These are phyloP conservation scores for Ceratobasidium sp. DNA, from an alignment of 1,284 basidiomycete genomes.

Conservation along the genomic window DNA sequence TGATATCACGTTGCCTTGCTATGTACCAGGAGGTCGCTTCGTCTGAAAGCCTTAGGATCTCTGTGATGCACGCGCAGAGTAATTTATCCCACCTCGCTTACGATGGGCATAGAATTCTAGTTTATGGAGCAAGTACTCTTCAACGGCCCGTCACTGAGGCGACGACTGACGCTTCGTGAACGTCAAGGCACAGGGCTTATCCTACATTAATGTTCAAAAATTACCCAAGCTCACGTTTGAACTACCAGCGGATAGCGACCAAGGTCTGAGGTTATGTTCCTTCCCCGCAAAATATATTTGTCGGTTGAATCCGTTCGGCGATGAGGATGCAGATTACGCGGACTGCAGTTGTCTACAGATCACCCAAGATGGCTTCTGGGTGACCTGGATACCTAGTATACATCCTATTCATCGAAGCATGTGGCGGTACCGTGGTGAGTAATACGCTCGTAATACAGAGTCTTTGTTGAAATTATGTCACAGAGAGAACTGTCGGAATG, in stretches of 20 bases:
- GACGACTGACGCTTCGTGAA: neutral
- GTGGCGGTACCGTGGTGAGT: neutral
- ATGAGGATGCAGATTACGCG: neutral
- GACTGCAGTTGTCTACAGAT: slow-evolving; percentile 13
- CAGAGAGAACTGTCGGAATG: slow-evolving; percentile 8
- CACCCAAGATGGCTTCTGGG: slow-evolving; percentile 18
- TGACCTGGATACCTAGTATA: neutral
- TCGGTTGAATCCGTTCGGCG: neutral
- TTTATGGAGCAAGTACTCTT: neutral
- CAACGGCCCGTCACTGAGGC: neutral
- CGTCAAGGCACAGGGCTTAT: neutral
- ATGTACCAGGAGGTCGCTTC: neutral
- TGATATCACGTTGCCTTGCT: neutral
- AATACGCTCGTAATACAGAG: slow-evolving; percentile 6
- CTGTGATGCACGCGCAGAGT: neutral
- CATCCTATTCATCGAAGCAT: neutral
- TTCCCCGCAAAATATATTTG: slow-evolving; percentile 5
- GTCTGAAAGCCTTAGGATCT: neutral
- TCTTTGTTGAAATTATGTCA: neutral
- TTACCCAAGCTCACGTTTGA: neutral
- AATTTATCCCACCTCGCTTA: slow-evolving; percentile 1
- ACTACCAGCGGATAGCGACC: neutral
- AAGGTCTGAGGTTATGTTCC: neutral
- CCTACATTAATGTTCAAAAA: neutral
- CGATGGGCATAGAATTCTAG: slow-evolving; percentile 12